Evolutionary conservation across 2,329 filamentous ascomycete species (phyloP).

Genomic region (Didymella lethalis): DNA sequence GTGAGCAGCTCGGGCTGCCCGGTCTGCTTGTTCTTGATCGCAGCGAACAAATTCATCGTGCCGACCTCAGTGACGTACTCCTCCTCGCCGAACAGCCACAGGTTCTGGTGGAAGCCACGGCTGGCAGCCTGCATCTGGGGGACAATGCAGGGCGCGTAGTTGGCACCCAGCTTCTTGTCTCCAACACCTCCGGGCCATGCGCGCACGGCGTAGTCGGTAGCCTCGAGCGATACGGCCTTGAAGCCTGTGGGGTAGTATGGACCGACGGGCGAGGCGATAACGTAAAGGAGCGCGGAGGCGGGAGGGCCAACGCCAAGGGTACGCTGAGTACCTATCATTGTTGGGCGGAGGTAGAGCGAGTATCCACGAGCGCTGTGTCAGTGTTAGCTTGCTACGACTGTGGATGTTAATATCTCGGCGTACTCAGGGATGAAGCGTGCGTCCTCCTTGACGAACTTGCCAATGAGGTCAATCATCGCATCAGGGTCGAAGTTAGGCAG

Average conservation of each 20-base stretch:
- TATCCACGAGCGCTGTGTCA: constrained; percentile 72
- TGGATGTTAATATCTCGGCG: constrained; percentile 36
- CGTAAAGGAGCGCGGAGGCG: constrained; percentile 87
- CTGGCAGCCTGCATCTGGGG: constrained; percentile 91
- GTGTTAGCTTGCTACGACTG: constrained; percentile 14
- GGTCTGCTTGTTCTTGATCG: constrained; percentile 82
- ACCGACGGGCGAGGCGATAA: constrained; percentile 95
- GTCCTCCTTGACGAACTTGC: constrained; percentile 80
- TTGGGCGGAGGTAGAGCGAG: constrained; percentile 93
- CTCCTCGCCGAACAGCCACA: constrained; percentile 96
- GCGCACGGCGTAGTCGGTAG: constrained; percentile 94
- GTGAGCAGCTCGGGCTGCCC: constrained; percentile 92
- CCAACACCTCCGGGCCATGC: constrained; percentile 98
- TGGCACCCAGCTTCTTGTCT: constrained; percentile 97
- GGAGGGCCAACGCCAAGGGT: constrained; percentile 94
- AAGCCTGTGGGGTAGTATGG: constrained; percentile 99
- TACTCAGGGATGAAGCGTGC: constrained; percentile 86
- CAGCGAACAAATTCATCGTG: constrained; percentile 98
- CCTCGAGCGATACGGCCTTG: constrained; percentile 95
- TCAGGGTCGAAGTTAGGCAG: constrained; percentile 83
- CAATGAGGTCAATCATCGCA: constrained; percentile 80
- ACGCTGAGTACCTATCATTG: constrained; percentile 95
- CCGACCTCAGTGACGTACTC: constrained; percentile 97
- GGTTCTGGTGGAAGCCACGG: constrained; percentile 95
- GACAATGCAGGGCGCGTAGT: constrained; percentile 99